Conservation (phyloP, 257 asterid species). For the Solanum pennellii region DNA sequence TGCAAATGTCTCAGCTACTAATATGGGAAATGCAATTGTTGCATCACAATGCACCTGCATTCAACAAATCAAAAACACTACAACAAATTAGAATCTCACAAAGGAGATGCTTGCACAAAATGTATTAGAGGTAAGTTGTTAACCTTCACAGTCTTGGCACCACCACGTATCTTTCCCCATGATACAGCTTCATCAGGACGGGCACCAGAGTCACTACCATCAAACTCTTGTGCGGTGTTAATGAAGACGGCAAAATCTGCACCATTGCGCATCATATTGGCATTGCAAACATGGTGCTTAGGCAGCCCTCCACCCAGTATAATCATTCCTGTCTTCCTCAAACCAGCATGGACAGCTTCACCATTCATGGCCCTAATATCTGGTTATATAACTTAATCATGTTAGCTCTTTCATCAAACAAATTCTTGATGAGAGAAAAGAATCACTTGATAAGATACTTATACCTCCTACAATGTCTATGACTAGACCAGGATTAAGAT, state of each 20-base stretch:
- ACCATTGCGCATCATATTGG: constrained; percentile 95
- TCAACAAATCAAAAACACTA: neutral
- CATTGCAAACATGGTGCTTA: constrained; percentile 92
- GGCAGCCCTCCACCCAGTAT: constrained; percentile 96
- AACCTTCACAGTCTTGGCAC: constrained; percentile 92
- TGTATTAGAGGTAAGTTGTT: neutral
- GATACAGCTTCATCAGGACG: constrained; percentile 97
- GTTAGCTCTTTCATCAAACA: neutral
- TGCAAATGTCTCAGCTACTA: constrained; percentile 89
- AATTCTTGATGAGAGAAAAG: neutral
- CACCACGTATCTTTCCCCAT: constrained; percentile 93
- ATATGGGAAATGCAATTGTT: constrained; percentile 79
- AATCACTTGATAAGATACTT: neutral
- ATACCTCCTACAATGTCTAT: constrained; percentile 85
- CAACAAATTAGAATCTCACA: neutral
- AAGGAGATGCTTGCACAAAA: neutral
- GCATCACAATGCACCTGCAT: constrained; percentile 91
- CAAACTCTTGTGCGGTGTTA: constrained; percentile 92
- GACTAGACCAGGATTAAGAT: constrained; percentile 60
- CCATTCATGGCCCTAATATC: constrained; percentile 84
- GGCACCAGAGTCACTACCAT: constrained; percentile 98
- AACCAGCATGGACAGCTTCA: constrained; percentile 80
- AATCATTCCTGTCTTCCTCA: constrained; percentile 73
- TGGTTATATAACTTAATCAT: constrained; percentile 10
- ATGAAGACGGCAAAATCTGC: constrained; percentile 84